Evolutionary conservation across 192 early-diverging fungal genomes (phyloP).

Genomic region (Entrophospora sp.): DNA sequence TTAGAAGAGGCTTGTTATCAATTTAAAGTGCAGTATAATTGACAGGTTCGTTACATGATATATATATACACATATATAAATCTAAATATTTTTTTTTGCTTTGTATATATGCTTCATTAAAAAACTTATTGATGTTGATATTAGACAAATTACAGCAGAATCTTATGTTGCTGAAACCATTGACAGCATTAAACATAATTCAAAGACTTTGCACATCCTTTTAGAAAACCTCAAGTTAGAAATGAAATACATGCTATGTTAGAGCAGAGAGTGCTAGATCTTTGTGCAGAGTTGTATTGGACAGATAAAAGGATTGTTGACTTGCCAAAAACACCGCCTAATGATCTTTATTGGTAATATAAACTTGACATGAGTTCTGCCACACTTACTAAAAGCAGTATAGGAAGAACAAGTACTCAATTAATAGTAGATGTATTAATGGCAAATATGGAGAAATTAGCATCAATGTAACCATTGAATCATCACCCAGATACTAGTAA

Average conservation of each 20-base stretch:
- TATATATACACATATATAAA: too few species aligned
- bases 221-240: conserved; percentile 90
- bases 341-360: conserved; percentile 74
- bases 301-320: conserved; percentile 61
- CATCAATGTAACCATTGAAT: conserved; percentile 75
- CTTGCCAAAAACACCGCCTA: conserved; percentile 51
- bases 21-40: conserved; percentile 98
- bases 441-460: conserved; percentile 69
- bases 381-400: conserved; percentile 86
- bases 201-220: conserved; percentile 84
- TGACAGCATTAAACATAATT: conserved; percentile 86
- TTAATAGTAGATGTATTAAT: conserved; percentile 83
- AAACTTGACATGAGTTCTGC: conserved; percentile 77
- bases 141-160: conserved; percentile 73
- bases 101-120: too few species aligned
- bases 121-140: too few species aligned
- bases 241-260: conserved; percentile 87
- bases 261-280: conserved; percentile 81
- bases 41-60: conserved; percentile 69
- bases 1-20: conserved; percentile 94
- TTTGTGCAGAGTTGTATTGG: conserved; percentile 91
- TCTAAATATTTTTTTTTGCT: too few species aligned
- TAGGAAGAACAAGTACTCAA: conserved; percentile 87
- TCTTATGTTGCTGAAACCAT: conserved; percentile 93
- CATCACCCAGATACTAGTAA: conserved; percentile 74